Percentiles rank a stretch among this genome's conserved stretches.
These are phyloP conservation scores for Monascus purpureus DNA, from an alignment of 495 filamentous ascomycete species.

Conservation along the genomic window DNA sequence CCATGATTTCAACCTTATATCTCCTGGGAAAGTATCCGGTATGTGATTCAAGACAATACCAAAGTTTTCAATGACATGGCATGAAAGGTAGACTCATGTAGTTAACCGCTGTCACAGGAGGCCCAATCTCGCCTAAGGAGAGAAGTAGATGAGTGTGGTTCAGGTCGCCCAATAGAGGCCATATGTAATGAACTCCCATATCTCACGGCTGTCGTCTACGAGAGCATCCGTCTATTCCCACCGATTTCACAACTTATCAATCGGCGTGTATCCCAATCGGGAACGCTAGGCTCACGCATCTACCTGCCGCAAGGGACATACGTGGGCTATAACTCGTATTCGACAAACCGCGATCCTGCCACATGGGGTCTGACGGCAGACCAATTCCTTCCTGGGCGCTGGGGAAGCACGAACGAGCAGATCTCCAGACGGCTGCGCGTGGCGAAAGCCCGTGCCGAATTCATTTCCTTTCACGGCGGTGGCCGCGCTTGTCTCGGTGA, in stretches of 20 bases:
- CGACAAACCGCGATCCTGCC: constrained; percentile 6
- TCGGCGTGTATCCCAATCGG: constrained; percentile 7
- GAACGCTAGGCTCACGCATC: constrained; percentile 9
- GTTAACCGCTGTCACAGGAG: no score
- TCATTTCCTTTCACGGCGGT: constrained; percentile 21
- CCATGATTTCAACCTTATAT: constrained; percentile 16
- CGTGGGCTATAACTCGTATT: constrained; percentile 12
- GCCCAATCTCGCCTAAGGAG: constrained; percentile 1
- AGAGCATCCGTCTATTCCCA: constrained; percentile 21
- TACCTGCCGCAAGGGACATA: constrained; percentile 9
- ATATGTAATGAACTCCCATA: constrained; percentile 8
- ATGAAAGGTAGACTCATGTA: no score
- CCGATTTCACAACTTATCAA: constrained; percentile 24
- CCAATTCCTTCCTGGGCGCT: constrained; percentile 11
- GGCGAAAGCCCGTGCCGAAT: constrained; percentile 8
- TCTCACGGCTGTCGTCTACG: constrained; percentile 11
- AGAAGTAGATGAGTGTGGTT: background rate
- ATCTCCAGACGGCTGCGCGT: constrained; percentile 5
- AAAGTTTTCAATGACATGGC: no score
- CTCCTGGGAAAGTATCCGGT: constrained; percentile 17
- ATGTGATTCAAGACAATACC: background rate
- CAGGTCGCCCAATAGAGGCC: background rate
- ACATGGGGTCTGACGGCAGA: constrained; percentile 11
- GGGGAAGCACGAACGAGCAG: constrained; percentile 5
- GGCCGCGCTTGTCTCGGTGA: constrained; percentile 17